A percentile compares a stretch with the other conserved stretches of the same genome.
These are phyloP conservation scores for Sporobolomyces roseus DNA, from an alignment of 768 basidiomycete genomes.

Conservation along the genomic window DNA sequence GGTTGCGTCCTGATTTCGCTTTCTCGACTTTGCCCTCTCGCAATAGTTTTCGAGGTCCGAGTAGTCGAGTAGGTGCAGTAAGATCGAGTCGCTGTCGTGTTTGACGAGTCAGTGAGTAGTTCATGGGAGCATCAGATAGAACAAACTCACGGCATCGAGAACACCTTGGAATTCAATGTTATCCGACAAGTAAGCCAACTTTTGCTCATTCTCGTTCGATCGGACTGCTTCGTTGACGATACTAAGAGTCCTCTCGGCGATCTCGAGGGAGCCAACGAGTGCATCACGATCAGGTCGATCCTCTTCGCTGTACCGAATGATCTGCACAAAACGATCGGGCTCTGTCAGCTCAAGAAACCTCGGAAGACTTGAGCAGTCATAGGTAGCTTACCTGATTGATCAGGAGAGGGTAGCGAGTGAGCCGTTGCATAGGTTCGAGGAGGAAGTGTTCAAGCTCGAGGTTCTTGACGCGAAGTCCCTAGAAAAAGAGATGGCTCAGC, in stretches of 20 bases:
- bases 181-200: conserved; percentile 69
- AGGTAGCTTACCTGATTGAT: conserved; percentile 62
- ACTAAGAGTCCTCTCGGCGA: conserved; percentile 68
- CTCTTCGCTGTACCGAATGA: conserved; percentile 71
- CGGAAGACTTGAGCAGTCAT: background rate
- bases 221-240: conserved; percentile 86
- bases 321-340: no score
- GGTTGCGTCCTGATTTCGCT: conserved; percentile 73
- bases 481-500: background rate
- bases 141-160: conserved; percentile 59
- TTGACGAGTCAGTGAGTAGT: background rate
- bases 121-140: background rate
- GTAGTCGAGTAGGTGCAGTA: conserved; percentile 78
- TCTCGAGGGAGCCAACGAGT: conserved; percentile 59
- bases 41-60: conserved; percentile 73
- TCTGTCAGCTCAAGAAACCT: background rate
- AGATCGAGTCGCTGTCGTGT: conserved; percentile 63
- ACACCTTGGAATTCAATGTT: conserved; percentile 74
- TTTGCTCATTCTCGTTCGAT: conserved; percentile 72
- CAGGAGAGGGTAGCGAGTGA: conserved; percentile 87
- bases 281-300: conserved; percentile 46
- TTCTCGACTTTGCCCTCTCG: conserved; percentile 76
- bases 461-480: conserved; percentile 34
- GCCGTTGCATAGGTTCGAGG: conserved; percentile 54
- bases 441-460: conserved; percentile 44